Conservation (phyloP, 2,329 filamentous ascomycete species). For the Phyllosticta citriasiana region DNA sequence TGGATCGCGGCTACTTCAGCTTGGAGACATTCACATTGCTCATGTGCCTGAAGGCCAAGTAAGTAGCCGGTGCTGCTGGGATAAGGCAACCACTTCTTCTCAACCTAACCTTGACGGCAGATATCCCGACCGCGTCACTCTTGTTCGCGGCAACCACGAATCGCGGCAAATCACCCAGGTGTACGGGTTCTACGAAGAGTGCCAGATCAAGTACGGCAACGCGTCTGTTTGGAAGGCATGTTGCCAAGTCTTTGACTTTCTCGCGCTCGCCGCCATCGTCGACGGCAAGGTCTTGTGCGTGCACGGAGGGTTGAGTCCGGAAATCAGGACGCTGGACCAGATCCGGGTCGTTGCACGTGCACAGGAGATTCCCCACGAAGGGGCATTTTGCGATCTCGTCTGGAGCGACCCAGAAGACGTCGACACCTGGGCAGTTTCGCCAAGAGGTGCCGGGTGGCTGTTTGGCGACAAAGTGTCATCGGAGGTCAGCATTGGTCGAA, state of each 20-base stretch:
- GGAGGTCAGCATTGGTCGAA: constrained; percentile 36
- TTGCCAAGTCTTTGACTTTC: constrained; percentile 97
- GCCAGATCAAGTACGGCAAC: constrained; percentile 96
- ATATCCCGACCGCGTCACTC: constrained; percentile 61
- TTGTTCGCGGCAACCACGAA: constrained; percentile 82
- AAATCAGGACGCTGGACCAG: constrained; percentile 88
- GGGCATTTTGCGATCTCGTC: constrained; percentile 93
- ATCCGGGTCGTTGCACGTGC: constrained; percentile 68
- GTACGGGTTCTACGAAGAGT: constrained; percentile 99
- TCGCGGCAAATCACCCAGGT: constrained; percentile 98
- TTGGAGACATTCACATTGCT: constrained; percentile 63
- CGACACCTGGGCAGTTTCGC: constrained; percentile 60
- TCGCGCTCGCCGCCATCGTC: constrained; percentile 91
- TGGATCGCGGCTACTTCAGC: constrained; percentile 65
- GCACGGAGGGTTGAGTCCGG: constrained; percentile 92
- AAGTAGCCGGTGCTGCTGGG: constrained; percentile 16
- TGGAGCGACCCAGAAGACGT: constrained; percentile 77
- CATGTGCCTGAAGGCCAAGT: constrained; percentile 65
- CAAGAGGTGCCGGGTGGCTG: constrained; percentile 57
- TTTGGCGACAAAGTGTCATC: constrained; percentile 64
- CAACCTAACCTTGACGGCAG: constrained; percentile 27
- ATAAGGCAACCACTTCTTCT: neutral
- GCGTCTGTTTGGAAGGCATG: constrained; percentile 99
- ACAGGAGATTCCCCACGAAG: constrained; percentile 96
- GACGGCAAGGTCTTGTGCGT: constrained; percentile 99